phyloP scores from a whole-genome alignment of 2,329 filamentous ascomycete species.

The Blastomyces gilchristii region DNA sequence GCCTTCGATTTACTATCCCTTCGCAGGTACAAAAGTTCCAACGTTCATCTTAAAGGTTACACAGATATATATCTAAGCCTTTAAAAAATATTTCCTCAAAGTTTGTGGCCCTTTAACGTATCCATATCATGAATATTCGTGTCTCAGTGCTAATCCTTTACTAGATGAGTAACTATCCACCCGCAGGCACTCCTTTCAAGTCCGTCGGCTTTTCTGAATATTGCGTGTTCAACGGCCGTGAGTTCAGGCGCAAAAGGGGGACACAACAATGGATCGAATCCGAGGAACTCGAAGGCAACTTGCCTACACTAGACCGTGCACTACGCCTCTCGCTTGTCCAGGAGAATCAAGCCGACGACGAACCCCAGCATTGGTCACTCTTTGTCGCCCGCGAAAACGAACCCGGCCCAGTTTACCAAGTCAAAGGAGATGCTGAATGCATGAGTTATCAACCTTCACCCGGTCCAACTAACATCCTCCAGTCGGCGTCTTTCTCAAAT shows the following conservation, averaged over 20 bases:
- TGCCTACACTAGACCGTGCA: not conserved
- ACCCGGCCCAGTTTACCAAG: constrained; percentile 19
- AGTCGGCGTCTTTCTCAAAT: too few species aligned
- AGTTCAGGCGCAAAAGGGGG: constrained; percentile 15
- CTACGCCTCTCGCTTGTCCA: constrained; percentile 19
- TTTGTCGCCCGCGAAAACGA: constrained; percentile 21
- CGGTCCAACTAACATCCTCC: too few species aligned
- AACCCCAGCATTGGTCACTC: constrained; percentile 20
- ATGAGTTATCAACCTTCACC: too few species aligned
- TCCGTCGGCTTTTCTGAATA: constrained; percentile 17
- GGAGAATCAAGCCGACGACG: constrained; percentile 15
- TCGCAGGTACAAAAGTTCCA: not conserved
- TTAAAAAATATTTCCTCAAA: not conserved
- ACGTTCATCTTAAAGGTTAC: not conserved
- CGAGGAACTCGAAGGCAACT: not conserved
- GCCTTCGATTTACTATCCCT: not conserved
- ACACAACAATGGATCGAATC: constrained; percentile 16
- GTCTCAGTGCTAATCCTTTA: not conserved
- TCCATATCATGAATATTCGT: too few species aligned
- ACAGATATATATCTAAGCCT: not conserved
- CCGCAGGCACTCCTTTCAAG: constrained; percentile 8
- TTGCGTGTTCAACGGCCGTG: constrained; percentile 16
- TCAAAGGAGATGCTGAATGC: constrained; percentile 15
- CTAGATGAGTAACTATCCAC: constrained; percentile 5
- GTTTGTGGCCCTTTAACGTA: not conserved